Evolutionary conservation across 1,284 basidiomycete species (phyloP), one percentile per base, ranked within the genome.

Genomic region (Pyrrhoderma noxium): DNA sequence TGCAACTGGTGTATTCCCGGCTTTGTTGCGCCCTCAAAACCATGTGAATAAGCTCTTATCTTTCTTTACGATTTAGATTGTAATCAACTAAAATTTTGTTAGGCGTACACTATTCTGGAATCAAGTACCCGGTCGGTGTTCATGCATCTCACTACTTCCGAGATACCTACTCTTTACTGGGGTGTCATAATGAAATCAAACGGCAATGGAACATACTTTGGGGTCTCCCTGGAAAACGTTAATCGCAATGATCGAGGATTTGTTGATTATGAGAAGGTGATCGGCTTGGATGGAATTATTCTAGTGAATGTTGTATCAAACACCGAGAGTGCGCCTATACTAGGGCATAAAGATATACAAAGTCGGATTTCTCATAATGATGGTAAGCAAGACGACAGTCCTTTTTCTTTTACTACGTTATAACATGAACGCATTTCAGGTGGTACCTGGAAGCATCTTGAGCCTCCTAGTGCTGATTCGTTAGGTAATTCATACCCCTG

Each of bases 191-290:
- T 99, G 64, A 98, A 93, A 68, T 96, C 92, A 43, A 98, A 99
- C 69, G 96, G 89, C 40, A 99, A 99, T 63, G 95, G 95, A 34
- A 99, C 96, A 0, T 98, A 97, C 72, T 99, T 92, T 65, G 82
- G 89, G 22, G 66, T 93, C 14, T 90, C 93, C 0, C 64, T 89
- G 45, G 87, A 91, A 59, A 78, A 92, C 60, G 95, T 93, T 54
- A 99, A 99, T 67, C 80, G 95, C 22, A 86, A 99, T 65, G 71
- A 79, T 0, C 65, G 71, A 0, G 95, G 96, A 13, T 98, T 80
- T 60, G 95, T 94, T 43, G 96, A 99, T 67, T 99, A 99, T 61
- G 95, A 99, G 71, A 99, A 98, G 75, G 89, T 98, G 79, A 82
- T 89, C 54, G 94, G 93, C 1, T 68, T 99, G 45, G 94, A 99